These are phyloP conservation scores for Penicillium psychrofluorescens DNA, from an alignment of 495 filamentous ascomycete genomes.

Conservation along the genomic window DNA sequence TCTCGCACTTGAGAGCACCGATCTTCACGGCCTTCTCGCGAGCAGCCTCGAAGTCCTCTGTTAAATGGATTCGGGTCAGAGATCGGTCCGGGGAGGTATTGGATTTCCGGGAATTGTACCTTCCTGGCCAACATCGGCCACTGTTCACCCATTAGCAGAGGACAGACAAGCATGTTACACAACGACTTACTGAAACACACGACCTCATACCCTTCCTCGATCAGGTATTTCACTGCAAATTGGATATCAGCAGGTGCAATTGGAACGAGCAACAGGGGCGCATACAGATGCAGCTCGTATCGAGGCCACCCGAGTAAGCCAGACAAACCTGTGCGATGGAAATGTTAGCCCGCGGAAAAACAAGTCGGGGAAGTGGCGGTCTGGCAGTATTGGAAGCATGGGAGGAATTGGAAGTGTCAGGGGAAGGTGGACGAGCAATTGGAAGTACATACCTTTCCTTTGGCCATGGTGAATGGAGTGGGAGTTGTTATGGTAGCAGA, in stretches of 20 bases:
- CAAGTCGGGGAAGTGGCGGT: slow-evolving; percentile 16
- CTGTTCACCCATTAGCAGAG: slow-evolving; percentile 15
- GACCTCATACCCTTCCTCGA: slow-evolving; percentile 63
- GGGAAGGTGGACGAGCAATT: background rate
- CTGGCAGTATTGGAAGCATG: slow-evolving; percentile 2
- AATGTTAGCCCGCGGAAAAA: slow-evolving; percentile 6
- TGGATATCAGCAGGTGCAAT: slow-evolving; percentile 10
- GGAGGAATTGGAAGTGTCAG: background rate
- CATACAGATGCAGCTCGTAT: slow-evolving; percentile 57
- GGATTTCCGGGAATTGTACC: slow-evolving; percentile 15
- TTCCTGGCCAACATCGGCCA: slow-evolving; percentile 60
- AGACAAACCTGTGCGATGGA: slow-evolving; percentile 26
- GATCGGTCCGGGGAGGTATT: background rate
- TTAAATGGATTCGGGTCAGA: slow-evolving; percentile 5
- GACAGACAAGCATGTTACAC: too few relatives aligned
- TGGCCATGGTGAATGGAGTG: slow-evolving; percentile 15
- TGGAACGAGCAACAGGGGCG: slow-evolving; percentile 1
- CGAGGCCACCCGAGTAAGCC: slow-evolving; percentile 48
- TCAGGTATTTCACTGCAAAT: slow-evolving; percentile 49
- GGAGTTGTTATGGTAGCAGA: background rate
- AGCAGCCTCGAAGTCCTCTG: slow-evolving; percentile 59
- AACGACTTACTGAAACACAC: slow-evolving; percentile 50
- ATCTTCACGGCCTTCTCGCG: slow-evolving; percentile 52
- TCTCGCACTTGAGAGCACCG: slow-evolving; percentile 37
- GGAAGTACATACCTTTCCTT: slow-evolving; percentile 18